Evolutionary conservation across 225 moss, liverwort and hornwort species (phyloP).

Genomic region (Marchantia polymorpha): DNA sequence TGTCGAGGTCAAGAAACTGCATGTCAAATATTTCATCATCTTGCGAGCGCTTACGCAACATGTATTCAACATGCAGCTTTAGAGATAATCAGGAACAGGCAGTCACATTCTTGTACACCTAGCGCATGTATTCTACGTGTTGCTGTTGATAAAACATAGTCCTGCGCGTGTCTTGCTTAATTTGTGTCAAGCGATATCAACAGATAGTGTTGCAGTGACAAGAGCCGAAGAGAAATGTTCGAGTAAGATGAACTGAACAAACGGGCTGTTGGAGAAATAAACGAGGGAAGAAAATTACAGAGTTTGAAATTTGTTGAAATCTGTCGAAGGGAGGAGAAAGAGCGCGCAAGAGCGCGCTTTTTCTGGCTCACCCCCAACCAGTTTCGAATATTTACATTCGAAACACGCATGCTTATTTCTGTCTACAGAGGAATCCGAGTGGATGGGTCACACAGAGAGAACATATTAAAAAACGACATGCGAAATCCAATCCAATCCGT

Average conservation of each 20-base stretch:
- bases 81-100: no score
- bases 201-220: neutral
- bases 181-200: no score
- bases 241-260: neutral
- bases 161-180: no score
- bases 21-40: neutral
- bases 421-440: neutral
- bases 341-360: neutral
- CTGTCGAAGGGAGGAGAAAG: neutral
- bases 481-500: neutral
- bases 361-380: neutral
- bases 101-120: no score
- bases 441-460: neutral
- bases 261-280: neutral
- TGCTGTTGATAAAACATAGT: no score
- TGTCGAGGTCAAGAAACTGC: slow-evolving; percentile 23
- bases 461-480: neutral
- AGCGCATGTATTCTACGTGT: no score
- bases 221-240: neutral
- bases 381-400: neutral
- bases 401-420: neutral
- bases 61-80: no score
- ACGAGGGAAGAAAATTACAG: neutral
- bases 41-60: no score
- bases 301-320: neutral